Evolutionary conservation across 352 stramenopile genomes (phyloP).

Genomic region (Phytophthora lateralis): DNA sequence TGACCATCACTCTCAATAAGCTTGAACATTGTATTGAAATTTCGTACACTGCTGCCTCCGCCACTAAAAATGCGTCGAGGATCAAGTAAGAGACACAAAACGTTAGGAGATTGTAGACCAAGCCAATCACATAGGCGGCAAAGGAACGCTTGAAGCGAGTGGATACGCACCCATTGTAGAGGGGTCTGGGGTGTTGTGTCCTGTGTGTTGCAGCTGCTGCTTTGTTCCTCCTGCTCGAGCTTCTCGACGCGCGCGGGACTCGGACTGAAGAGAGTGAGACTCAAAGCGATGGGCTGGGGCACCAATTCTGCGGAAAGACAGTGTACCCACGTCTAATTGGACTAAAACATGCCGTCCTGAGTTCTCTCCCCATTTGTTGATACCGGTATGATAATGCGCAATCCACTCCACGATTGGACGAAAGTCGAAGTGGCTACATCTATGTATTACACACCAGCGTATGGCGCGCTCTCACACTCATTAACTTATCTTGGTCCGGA

Average conservation of each 20-base stretch:
- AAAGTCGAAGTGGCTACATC: constrained; percentile 15
- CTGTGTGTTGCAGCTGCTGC: neutral
- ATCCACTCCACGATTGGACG: constrained; percentile 9
- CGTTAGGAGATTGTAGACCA: neutral
- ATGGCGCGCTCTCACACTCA: neutral
- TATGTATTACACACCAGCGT: neutral
- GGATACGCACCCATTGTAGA: constrained; percentile 30
- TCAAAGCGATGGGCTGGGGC: constrained; percentile 1
- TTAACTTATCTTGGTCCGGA: neutral
- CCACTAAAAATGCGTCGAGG: constrained; percentile 15
- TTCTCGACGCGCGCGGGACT: constrained; percentile 14
- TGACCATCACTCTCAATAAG: constrained; percentile 16
- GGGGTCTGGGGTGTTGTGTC: constrained; percentile 1
- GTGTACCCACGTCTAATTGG: constrained; percentile 34
- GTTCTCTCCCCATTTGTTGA: constrained; percentile 21
- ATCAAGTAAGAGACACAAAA: neutral
- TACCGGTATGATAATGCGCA: constrained; percentile 7
- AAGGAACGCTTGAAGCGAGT: neutral
- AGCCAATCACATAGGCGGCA: neutral
- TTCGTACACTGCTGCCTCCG: constrained; percentile 31
- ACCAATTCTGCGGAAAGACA: constrained; percentile 30
- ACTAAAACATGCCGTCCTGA: constrained; percentile 19
- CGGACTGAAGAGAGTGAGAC: constrained; percentile 33
- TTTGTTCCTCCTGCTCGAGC: neutral
- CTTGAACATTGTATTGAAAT: neutral